Conservation (phyloP, 768 basidiomycete species). For the Exidia glandulosa region DNA sequence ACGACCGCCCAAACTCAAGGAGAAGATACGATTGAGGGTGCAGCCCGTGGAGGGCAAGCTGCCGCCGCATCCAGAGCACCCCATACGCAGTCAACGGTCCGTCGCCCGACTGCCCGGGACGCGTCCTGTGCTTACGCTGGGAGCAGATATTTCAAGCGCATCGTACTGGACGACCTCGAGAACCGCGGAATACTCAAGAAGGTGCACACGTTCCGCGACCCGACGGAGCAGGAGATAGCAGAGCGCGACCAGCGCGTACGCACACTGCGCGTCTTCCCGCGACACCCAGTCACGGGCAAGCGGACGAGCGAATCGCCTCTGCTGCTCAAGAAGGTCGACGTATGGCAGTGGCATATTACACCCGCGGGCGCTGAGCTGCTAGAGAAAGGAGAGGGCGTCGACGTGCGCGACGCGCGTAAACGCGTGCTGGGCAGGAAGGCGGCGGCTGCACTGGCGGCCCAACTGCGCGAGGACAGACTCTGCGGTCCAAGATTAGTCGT, state of each 20-base stretch:
- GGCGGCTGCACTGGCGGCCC: not conserved
- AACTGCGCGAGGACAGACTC: not conserved
- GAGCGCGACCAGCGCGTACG: not conserved
- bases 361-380: not conserved
- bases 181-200: slow-evolving; percentile 1
- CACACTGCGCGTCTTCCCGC: not conserved
- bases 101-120: too few species aligned
- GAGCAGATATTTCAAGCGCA: slow-evolving; percentile 4
- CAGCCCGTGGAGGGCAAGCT: not conserved
- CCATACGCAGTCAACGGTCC: slow-evolving; percentile 5
- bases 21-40: not conserved
- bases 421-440: not conserved
- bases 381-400: not conserved
- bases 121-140: too few species aligned
- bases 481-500: not conserved
- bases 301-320: not conserved
- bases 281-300: not conserved
- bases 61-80: slow-evolving; percentile 4
- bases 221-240: slow-evolving; percentile 1
- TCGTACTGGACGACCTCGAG: slow-evolving; percentile 5
- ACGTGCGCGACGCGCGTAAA: not conserved
- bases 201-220: not conserved
- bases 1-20: not conserved
- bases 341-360: not conserved
- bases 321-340: not conserved